phyloP scores from a whole-genome alignment of 495 filamentous ascomycete genomes.

The Tetracladium marchalianum region DNA sequence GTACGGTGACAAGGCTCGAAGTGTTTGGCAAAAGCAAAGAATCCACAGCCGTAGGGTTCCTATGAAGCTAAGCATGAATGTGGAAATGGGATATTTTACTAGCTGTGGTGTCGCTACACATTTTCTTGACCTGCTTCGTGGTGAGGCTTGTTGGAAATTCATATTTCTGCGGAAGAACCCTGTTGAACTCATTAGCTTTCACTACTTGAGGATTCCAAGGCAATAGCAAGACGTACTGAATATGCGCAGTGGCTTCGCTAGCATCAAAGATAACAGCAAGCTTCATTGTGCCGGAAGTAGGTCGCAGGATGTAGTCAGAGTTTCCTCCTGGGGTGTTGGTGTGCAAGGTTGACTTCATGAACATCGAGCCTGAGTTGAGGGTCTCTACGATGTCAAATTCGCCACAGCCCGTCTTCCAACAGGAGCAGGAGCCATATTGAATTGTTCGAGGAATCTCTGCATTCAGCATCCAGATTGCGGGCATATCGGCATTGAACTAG shows the following conservation, averaged over 20 bases:
- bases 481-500: conserved; percentile 18
- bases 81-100: conserved; percentile 21
- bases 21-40: background rate
- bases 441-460: conserved; percentile 53
- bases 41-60: background rate
- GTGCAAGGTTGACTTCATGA: conserved; percentile 51
- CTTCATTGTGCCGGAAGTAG: conserved; percentile 40
- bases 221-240: conserved; percentile 18
- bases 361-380: conserved; percentile 36
- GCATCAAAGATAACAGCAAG: conserved; percentile 49
- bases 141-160: conserved; percentile 25
- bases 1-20: background rate
- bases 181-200: too few species aligned
- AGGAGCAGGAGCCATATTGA: conserved; percentile 58
- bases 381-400: conserved; percentile 67
- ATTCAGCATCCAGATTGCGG: conserved; percentile 56
- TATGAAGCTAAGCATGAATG: conserved; percentile 6
- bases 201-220: too few species aligned
- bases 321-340: conserved; percentile 42
- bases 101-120: conserved; percentile 19
- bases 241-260: conserved; percentile 27
- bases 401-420: conserved; percentile 59
- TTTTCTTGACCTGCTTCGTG: conserved; percentile 21
- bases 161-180: conserved; percentile 22
- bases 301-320: conserved; percentile 55